A percentile compares a stretch with the other conserved stretches of the same genome.
Evolutionary conservation across 257 asterid species (phyloP).

Genomic region (Solanum chmielewskii): DNA sequence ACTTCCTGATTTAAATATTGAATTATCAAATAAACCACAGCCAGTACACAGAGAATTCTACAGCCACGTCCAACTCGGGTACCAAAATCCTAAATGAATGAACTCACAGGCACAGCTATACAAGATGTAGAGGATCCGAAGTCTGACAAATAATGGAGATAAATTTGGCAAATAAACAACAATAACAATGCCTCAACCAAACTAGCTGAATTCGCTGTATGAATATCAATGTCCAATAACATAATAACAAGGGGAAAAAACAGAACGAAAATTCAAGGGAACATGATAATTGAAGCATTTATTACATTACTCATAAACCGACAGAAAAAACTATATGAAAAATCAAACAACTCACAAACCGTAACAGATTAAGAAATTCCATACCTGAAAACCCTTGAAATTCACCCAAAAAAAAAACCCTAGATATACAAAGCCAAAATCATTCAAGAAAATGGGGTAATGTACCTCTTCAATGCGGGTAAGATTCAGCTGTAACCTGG

Average conservation of each 20-base stretch:
- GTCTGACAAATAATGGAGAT: background rate
- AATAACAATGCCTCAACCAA: background rate
- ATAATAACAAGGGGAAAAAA: background rate
- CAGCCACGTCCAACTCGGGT: background rate
- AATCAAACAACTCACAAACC: background rate
- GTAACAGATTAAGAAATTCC: background rate
- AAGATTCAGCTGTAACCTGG: conserved; percentile 69
- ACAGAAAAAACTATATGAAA: background rate
- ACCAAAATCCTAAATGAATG: background rate
- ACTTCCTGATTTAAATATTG: background rate
- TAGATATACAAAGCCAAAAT: background rate
- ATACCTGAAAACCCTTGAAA: background rate
- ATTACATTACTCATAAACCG: background rate
- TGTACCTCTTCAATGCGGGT: conserved; percentile 78
- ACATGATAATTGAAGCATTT: background rate
- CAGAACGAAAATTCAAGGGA: background rate
- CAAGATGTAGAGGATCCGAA: background rate
- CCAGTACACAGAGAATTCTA: background rate
- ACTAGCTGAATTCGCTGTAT: background rate
- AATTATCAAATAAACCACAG: background rate
- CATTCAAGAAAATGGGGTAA: background rate
- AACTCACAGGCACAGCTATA: background rate
- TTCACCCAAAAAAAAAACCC: background rate
- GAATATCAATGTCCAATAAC: background rate
- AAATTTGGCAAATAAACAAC: background rate